Conservation (phyloP, 2,329 filamentous ascomycete species). For the Raffaelea deltoideospora region DNA sequence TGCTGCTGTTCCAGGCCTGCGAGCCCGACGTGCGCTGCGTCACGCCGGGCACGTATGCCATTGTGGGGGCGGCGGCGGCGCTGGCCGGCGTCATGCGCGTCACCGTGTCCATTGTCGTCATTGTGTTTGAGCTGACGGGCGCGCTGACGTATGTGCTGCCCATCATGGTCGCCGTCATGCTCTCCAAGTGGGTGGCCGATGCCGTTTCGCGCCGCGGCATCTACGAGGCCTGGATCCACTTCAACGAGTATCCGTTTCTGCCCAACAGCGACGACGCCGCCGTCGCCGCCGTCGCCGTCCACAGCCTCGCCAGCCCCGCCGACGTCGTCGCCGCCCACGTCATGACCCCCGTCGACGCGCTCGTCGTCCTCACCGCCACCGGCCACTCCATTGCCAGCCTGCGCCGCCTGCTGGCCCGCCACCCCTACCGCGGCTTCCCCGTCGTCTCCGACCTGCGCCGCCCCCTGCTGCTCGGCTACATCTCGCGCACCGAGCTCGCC, state of each 20-base stretch:
- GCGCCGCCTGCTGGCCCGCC: constrained; percentile 51
- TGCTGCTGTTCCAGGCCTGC: constrained; percentile 65
- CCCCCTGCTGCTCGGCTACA: constrained; percentile 78
- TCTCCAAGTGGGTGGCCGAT: constrained; percentile 96
- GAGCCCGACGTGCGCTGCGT: constrained; percentile 78
- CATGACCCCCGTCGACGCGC: constrained; percentile 85
- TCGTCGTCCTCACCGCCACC: constrained; percentile 73
- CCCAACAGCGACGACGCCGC: constrained; percentile 66
- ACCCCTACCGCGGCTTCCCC: constrained; percentile 81
- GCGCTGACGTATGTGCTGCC: constrained; percentile 91
- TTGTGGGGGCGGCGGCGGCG: constrained; percentile 89
- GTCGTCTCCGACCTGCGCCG: constrained; percentile 67
- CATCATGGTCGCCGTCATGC: constrained; percentile 98
- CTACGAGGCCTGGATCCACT: constrained; percentile 95
- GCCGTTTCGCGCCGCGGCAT: constrained; percentile 86
- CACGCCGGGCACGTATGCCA: constrained; percentile 89
- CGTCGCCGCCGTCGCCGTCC: background rate
- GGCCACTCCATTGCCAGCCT: constrained; percentile 76
- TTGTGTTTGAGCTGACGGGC: constrained; percentile 97
- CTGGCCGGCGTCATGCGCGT: constrained; percentile 87
- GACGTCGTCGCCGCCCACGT: constrained; percentile 76
- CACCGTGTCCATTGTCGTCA: constrained; percentile 96
- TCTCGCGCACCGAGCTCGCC: constrained; percentile 75
- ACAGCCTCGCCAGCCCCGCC: constrained; percentile 37
- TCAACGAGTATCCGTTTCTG: constrained; percentile 89